Conservation (phyloP, 192 early-diverging fungal species). For the Coemansia sp. region DNA sequence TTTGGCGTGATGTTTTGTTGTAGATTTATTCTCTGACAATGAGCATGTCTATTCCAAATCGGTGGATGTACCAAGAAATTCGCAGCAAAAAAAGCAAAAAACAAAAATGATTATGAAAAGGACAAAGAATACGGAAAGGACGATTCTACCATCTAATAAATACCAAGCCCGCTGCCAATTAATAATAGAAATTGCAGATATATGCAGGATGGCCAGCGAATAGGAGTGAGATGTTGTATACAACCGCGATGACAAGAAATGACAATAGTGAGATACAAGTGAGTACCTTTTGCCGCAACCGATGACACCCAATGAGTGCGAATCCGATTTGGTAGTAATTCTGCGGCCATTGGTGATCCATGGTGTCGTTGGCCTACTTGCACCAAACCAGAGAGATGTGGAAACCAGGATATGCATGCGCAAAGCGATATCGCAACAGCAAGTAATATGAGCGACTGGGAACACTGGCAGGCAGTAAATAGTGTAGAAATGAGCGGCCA, state of each 20-base stretch:
- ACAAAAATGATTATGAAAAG: background rate
- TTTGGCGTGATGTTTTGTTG: no score
- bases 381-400: background rate
- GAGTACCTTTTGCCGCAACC: background rate
- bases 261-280: background rate
- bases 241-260: no score
- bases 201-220: background rate
- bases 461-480: background rate
- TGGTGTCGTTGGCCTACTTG: background rate
- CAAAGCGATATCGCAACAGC: background rate
- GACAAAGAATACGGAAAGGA: background rate
- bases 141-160: background rate
- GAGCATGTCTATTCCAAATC: no score
- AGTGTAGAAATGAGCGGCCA: no score
- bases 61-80: no score
- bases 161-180: no score
- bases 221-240: no score
- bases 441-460: background rate
- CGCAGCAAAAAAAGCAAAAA: no score
- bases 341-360: background rate
- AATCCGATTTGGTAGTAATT: background rate
- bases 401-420: background rate
- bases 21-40: no score
- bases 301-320: background rate
- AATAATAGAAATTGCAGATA: no score